These are phyloP conservation scores for Xylaria scruposa DNA, from an alignment of 495 filamentous ascomycete genomes.

Conservation along the genomic window DNA sequence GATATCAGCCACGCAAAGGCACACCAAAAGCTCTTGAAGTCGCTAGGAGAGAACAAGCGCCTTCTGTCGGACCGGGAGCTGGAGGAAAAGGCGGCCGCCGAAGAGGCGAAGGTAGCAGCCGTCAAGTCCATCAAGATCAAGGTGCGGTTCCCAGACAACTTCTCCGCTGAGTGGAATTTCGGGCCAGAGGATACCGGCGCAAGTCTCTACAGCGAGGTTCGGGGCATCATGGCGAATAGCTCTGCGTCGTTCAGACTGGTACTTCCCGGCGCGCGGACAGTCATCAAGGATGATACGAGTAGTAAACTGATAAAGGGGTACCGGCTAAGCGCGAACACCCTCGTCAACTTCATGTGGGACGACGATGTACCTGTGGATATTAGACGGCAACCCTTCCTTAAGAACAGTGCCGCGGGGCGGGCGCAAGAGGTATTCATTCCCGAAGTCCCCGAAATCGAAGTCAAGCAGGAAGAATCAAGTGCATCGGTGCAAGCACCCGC, in stretches of 20 bases:
- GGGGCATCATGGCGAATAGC: slow-evolving; percentile 54
- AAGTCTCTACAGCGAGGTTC: slow-evolving; percentile 71
- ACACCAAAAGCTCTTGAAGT: slow-evolving; percentile 75
- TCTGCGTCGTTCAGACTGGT: slow-evolving; percentile 57
- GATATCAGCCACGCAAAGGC: slow-evolving; percentile 84
- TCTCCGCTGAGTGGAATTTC: slow-evolving; percentile 69
- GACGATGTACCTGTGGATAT: slow-evolving; percentile 56
- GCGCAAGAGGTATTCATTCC: slow-evolving; percentile 68
- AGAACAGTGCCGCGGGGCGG: slow-evolving; percentile 66
- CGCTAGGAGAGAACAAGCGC: slow-evolving; percentile 68
- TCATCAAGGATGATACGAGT: slow-evolving; percentile 45
- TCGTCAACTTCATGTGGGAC: slow-evolving; percentile 83
- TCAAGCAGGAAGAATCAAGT: slow-evolving; percentile 50
- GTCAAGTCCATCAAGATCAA: slow-evolving; percentile 76
- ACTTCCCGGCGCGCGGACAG: slow-evolving; percentile 43
- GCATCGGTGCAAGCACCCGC: slow-evolving; percentile 46
- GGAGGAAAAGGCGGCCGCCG: slow-evolving; percentile 61
- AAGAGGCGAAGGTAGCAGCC: slow-evolving; percentile 65
- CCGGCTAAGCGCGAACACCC: slow-evolving; percentile 68
- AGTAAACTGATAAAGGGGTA: slow-evolving; percentile 72
- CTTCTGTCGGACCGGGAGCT: slow-evolving; percentile 73
- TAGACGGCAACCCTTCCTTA: slow-evolving; percentile 64
- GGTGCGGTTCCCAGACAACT: slow-evolving; percentile 86
- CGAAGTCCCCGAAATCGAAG: slow-evolving; percentile 47
- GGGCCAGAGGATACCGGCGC: slow-evolving; percentile 66